Evolutionary conservation across 305 asterid genomes (phyloP).

Genomic region (Solanum hybrid): DNA sequence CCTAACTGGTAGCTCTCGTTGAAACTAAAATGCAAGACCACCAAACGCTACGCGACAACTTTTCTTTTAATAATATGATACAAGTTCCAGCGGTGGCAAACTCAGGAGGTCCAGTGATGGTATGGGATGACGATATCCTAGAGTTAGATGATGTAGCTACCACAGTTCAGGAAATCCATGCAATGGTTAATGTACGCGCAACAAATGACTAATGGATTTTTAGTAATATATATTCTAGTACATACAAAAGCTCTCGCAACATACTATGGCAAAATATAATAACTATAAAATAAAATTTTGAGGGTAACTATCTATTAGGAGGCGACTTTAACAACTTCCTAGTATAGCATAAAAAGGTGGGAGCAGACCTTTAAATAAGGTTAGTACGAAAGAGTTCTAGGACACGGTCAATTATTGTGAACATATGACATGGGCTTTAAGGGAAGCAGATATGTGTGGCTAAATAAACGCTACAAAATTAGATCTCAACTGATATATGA

Average conservation of each 20-base stretch:
- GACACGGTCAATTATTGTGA: background rate
- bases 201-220: background rate
- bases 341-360: background rate
- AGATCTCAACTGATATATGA: background rate
- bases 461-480: too few species aligned
- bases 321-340: too few species aligned
- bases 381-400: background rate
- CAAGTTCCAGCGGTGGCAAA: background rate
- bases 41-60: fast-evolving
- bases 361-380: background rate
- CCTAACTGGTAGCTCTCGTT: background rate
- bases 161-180: background rate
- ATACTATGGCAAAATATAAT: background rate
- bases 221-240: background rate
- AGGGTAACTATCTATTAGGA: background rate
- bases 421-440: background rate
- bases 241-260: background rate
- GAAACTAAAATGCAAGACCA: background rate
- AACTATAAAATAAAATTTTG: background rate
- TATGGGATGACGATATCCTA: background rate
- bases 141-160: background rate
- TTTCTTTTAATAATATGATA: background rate
- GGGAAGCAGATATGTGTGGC: background rate
- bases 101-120: background rate
- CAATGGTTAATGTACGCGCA: background rate